These are phyloP conservation scores for Leptographium lundbergii DNA, from an alignment of 2,329 filamentous ascomycete genomes.

Conservation along the genomic window DNA sequence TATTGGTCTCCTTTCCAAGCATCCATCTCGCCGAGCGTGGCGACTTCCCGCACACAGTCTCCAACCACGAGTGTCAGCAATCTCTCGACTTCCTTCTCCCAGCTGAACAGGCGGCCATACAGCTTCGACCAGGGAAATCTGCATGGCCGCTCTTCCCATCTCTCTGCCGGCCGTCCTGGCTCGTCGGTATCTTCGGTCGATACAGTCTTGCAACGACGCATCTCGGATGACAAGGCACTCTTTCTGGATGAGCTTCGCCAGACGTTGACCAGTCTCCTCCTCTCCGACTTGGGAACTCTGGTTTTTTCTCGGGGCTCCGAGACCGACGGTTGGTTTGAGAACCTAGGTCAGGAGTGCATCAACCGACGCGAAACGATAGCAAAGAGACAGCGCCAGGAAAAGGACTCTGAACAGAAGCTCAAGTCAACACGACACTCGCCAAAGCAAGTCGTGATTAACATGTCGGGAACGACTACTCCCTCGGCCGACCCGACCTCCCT, in stretches of 20 bases:
- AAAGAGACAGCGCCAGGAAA: conserved; percentile 18
- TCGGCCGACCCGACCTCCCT: background rate
- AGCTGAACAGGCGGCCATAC: conserved; percentile 24
- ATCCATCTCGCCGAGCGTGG: conserved; percentile 49
- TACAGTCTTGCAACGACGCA: conserved; percentile 48
- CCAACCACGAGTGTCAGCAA: conserved; percentile 50
- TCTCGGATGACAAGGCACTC: conserved; percentile 57
- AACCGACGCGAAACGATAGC: conserved; percentile 46
- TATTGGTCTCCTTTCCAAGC: conserved; percentile 85
- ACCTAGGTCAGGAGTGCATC: conserved; percentile 52
- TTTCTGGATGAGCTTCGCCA: conserved; percentile 70
- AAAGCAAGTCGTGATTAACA: background rate
- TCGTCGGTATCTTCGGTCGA: conserved; percentile 57
- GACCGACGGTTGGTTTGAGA: conserved; percentile 78
- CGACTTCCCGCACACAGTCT: conserved; percentile 45
- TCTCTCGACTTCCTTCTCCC: conserved; percentile 37
- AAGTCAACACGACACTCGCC: background rate
- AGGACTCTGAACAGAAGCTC: conserved; percentile 20
- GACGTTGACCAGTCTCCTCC: conserved; percentile 66
- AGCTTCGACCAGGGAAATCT: conserved; percentile 17
- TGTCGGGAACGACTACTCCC: background rate
- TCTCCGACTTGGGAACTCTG: conserved; percentile 80
- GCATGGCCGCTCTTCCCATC: conserved; percentile 18
- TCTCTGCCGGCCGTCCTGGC: conserved; percentile 31
- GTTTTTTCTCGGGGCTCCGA: conserved; percentile 85